phyloP scores from a whole-genome alignment of 768 basidiomycete species.

The Auriscalpium microsporum region DNA sequence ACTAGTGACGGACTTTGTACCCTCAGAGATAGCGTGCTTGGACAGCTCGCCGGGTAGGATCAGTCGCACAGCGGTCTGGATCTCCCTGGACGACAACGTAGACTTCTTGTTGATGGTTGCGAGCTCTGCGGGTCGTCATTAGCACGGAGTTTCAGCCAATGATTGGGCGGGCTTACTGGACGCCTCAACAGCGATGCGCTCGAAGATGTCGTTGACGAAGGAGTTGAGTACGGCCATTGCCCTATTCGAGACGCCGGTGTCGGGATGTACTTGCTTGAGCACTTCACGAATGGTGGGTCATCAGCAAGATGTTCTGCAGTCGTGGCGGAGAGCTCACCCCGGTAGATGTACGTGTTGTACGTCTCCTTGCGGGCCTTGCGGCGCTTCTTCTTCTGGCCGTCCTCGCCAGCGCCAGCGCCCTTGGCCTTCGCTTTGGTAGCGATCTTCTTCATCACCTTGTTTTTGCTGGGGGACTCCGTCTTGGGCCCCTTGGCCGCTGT shows the following conservation, averaged over 20 bases:
- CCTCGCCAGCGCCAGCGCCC: constrained; percentile 30
- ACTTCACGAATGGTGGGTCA: constrained; percentile 31
- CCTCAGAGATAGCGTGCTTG: constrained; percentile 85
- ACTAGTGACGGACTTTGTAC: constrained; percentile 69
- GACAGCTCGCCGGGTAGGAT: constrained; percentile 82
- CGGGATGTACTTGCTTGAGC: constrained; percentile 87
- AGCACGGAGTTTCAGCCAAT: not conserved
- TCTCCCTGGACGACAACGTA: constrained; percentile 86
- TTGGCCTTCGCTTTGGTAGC: constrained; percentile 55
- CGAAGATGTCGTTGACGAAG: constrained; percentile 80
- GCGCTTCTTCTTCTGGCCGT: constrained; percentile 67
- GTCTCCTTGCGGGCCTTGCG: constrained; percentile 77
- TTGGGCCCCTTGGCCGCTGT: constrained; percentile 32
- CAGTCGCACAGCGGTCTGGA: constrained; percentile 76
- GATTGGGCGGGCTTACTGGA: constrained; percentile 41
- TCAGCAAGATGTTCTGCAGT: not conserved
- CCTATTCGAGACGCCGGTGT: constrained; percentile 91
- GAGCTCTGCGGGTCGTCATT: constrained; percentile 42
- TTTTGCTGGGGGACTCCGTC: constrained; percentile 23
- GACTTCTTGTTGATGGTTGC: constrained; percentile 86
- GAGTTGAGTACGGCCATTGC: constrained; percentile 80
- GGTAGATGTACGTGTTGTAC: constrained; percentile 82
- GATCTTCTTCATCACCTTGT: constrained; percentile 37
- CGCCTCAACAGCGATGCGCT: constrained; percentile 68
- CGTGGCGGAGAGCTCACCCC: constrained; percentile 35